A percentile compares a stretch with the other conserved stretches of the same genome.
Evolutionary conservation across 176 grass and related monocot species (phyloP).

Genomic region (Zea luxurians): DNA sequence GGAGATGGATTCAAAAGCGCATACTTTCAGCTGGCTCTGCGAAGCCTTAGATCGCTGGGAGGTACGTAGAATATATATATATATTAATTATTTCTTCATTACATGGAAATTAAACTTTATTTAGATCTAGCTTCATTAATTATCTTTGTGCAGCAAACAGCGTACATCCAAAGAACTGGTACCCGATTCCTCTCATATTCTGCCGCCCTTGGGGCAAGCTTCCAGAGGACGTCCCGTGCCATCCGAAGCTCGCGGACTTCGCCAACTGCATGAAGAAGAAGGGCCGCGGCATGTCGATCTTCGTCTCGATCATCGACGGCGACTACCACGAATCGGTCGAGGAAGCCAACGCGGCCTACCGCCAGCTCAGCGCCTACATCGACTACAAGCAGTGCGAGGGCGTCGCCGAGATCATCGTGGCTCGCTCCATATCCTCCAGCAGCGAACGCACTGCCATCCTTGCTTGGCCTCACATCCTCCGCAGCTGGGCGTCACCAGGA

Average conservation of each 20-base stretch:
- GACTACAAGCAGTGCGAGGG: slow-evolving; percentile 87
- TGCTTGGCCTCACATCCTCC: too few relatives aligned
- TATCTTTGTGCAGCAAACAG: slow-evolving; percentile 64
- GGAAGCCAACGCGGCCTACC: slow-evolving; percentile 60
- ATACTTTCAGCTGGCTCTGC: slow-evolving; percentile 87
- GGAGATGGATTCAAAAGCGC: slow-evolving; percentile 97
- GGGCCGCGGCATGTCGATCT: slow-evolving; percentile 80
- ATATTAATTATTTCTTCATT: too few relatives aligned
- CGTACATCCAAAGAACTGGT: slow-evolving; percentile 98
- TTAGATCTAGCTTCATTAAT: neutral
- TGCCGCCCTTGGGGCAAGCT: slow-evolving; percentile 95
- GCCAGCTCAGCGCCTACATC: slow-evolving; percentile 73
- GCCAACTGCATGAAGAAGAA: slow-evolving; percentile 96
- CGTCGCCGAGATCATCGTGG: slow-evolving; percentile 87
- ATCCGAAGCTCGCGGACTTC: slow-evolving; percentile 96
- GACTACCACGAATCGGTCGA: slow-evolving; percentile 70
- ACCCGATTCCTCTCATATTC: slow-evolving; percentile 94
- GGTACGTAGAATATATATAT: slow-evolving; percentile 39
- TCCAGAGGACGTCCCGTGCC: slow-evolving; percentile 86
- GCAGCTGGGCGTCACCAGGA: too few relatives aligned
- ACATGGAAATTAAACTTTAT: slow-evolving; percentile 5
- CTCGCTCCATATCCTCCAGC: slow-evolving; percentile 77
- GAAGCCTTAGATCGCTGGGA: slow-evolving; percentile 88
- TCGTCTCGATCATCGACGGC: slow-evolving; percentile 74
- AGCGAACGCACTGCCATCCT: too few relatives aligned